These are phyloP conservation scores for Termitomyces sp. DNA, from an alignment of 768 basidiomycete genomes.

Conservation along the genomic window DNA sequence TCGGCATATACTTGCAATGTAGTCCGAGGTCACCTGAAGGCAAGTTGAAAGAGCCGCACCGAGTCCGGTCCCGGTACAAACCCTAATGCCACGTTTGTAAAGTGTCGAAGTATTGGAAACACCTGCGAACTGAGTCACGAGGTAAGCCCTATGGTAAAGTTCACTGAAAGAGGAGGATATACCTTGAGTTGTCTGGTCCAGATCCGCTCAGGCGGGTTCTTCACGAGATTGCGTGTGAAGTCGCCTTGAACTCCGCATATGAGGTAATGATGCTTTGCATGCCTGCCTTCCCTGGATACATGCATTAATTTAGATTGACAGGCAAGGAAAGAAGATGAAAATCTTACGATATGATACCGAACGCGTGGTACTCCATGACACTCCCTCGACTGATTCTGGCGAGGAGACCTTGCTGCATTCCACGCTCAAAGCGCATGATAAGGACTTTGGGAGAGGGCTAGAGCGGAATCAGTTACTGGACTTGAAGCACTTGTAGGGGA, in stretches of 20 bases:
- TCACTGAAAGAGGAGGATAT: conserved; percentile 6
- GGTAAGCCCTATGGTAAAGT: not conserved
- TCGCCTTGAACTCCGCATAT: conserved; percentile 85
- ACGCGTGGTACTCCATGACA: conserved; percentile 80
- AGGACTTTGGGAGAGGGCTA: conserved; percentile 81
- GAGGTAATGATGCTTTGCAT: conserved; percentile 73
- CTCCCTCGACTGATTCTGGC: conserved; percentile 73
- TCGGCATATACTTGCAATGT: not conserved
- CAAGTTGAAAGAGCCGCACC: conserved; percentile 79
- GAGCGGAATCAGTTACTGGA: conserved; percentile 1
- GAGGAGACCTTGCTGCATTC: conserved; percentile 82
- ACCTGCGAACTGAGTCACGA: conserved; percentile 55
- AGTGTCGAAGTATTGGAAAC: conserved; percentile 74
- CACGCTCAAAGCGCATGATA: conserved; percentile 72
- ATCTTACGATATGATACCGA: conserved; percentile 74
- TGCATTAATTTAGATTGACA: not conserved
- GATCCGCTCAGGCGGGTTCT: conserved; percentile 61
- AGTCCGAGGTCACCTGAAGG: conserved; percentile 53
- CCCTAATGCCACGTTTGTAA: conserved; percentile 76
- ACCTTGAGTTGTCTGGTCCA: conserved; percentile 85
- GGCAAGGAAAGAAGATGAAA: not conserved
- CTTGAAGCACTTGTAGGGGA: not conserved
- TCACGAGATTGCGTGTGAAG: conserved; percentile 70
- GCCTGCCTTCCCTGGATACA: conserved; percentile 53
- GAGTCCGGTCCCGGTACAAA: conserved; percentile 82